Base-by-base conservation (phyloP, 176 grass and related monocot genomes). In the Aegilops tauschii region DNA sequence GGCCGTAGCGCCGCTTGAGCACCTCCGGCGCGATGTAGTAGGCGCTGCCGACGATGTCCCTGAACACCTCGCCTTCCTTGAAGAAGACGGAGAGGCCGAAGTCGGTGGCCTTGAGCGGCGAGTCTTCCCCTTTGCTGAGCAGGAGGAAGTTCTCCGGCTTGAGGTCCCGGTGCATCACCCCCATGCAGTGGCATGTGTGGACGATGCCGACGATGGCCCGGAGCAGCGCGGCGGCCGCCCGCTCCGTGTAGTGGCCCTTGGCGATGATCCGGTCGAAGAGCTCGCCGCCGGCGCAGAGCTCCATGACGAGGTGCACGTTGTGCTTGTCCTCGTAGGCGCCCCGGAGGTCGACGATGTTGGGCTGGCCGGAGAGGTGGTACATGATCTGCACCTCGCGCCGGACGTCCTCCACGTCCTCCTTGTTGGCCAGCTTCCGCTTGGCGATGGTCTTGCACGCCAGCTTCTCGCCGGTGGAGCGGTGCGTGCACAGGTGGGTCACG, bases 261-360 rank as follows among this genome's bases (percentile, higher is more conserved):
- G 93, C 93, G n/a, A 97, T 95, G 88, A 97, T 91, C 31, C 95
- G 87, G 75, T 97, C 95, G 63, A 97, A 97, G 81, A 95, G 91
- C 92, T 97, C 92, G 84, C 92, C 92, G 75, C 90, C 92, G 28
- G 87, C 88, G 82, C 95, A 97, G 66, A 97, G 82, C 93, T 98
- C 95, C 95, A 98, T 98, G 4, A 98, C 95, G 5, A 97, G 87
- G 87, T 97, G 92, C 13, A 97, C 92, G 45, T 76, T 86, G 31
- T 91, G 87, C 87, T 90, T 92, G 86, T 97, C 92, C 95, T 97
- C 95, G 47, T 91, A 97, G 5, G 92, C 95, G 18, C 92, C 92
- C 5, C 65, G 82, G 58, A 97, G 85, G 37, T 35, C 87, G 0
- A 97, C 95, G 2, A 95, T 87, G 90, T 95, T 93, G 25, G 79